A percentile compares a stretch with the other conserved stretches of the same genome.
These are phyloP conservation scores for Chlorokybus atmophyticus DNA, from an alignment of 139 green algal genomes.

Conservation along the genomic window DNA sequence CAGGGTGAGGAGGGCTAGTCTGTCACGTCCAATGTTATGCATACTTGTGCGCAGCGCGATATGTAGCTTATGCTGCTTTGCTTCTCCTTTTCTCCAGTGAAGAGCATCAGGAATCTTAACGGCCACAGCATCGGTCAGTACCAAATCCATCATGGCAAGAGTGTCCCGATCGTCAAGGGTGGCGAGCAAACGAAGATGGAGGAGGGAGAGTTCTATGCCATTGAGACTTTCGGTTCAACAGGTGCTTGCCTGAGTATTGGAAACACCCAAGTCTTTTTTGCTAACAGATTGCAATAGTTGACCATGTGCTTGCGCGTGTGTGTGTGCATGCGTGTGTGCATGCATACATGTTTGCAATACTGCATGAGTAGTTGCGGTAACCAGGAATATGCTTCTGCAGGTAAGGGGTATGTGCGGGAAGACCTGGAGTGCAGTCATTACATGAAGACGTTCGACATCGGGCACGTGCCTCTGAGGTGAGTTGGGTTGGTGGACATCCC, in stretches of 20 bases:
- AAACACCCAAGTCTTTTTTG: too few relatives aligned
- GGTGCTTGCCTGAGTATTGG: constrained; percentile 24
- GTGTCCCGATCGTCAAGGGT: constrained; percentile 57
- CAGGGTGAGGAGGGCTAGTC: constrained; percentile 29
- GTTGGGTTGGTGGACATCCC: neutral
- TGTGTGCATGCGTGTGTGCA: too few relatives aligned
- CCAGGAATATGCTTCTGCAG: too few relatives aligned
- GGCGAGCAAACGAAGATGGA: constrained; percentile 70
- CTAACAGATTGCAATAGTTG: too few relatives aligned
- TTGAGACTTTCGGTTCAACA: constrained; percentile 96
- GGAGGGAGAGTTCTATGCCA: constrained; percentile 98
- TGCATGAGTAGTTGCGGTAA: too few relatives aligned
- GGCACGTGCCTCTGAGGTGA: constrained; percentile 31
- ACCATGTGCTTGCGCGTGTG: too few relatives aligned
- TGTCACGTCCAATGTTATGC: too few relatives aligned
- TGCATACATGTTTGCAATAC: too few relatives aligned
- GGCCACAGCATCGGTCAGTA: constrained; percentile 93
- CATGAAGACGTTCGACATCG: constrained; percentile 66
- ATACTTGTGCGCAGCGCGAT: too few relatives aligned
- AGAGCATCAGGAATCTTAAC: constrained; percentile 87
- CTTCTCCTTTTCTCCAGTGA: constrained; percentile 32
- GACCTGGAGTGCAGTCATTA: constrained; percentile 97
- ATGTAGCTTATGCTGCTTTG: too few relatives aligned
- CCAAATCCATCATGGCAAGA: constrained; percentile 87
- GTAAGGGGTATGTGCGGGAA: constrained; percentile 70